Evolutionary conservation across 2,329 filamentous ascomycete genomes (phyloP).

Genomic region (Zymoseptoria tritici): DNA sequence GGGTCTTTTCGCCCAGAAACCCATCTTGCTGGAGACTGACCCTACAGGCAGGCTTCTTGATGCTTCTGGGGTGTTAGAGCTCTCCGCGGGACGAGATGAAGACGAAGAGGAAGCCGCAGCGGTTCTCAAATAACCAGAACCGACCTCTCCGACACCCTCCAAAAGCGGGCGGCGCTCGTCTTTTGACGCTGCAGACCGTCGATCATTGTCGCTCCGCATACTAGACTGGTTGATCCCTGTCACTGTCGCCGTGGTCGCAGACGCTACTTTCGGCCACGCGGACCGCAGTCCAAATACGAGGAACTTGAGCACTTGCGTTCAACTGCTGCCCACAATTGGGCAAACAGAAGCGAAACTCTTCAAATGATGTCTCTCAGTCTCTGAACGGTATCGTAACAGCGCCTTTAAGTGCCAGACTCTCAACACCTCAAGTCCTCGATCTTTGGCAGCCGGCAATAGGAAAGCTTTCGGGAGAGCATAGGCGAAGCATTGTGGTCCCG

Average conservation of each 20-base stretch:
- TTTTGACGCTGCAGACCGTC: background rate
- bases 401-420: no score
- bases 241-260: background rate
- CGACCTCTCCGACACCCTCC: background rate
- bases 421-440: no score
- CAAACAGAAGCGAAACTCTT: no score
- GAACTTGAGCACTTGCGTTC: background rate
- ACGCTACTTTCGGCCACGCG: background rate
- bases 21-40: conserved; percentile 3
- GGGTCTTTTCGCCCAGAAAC: conserved; percentile 9
- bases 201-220: background rate
- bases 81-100: background rate
- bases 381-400: no score
- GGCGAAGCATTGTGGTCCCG: background rate
- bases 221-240: background rate
- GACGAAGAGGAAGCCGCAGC: background rate
- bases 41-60: background rate
- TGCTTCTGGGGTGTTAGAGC: background rate
- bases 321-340: no score
- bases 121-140: background rate
- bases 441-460: no score
- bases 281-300: background rate
- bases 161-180: background rate
- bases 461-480: background rate
- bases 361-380: no score